Evolutionary conservation across 805 yeast species (phyloP), one percentile per base, ranked within the genome.

Genomic region (Martiniozyma abietophila): DNA sequence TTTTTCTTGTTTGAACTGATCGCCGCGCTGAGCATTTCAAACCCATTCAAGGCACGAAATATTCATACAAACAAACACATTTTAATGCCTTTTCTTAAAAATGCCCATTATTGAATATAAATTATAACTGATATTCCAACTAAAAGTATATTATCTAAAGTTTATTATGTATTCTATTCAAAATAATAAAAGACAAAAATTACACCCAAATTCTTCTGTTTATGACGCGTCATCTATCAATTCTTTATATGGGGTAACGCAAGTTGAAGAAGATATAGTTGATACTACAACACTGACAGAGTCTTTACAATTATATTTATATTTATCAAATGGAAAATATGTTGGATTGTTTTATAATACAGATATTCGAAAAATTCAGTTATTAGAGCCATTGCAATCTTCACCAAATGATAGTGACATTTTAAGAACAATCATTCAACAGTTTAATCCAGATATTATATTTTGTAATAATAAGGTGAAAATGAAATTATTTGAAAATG

Each of bases 401-500:
- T 23, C 41, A 8, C 22, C 15, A n/a, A 29, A 35, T 28, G 23
- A 28, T 23, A 8, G 9, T 11, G 14, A 18, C 8, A 14, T 36
- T 9, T 15, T 36, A 4, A 17, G 22, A 8, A 29, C 12, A 22
- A 8, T 20, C 4, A 4, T 24, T 5, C 4, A 10, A 4, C 36
- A 31, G 22, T 35, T 27, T 25, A 23, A 32, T 8, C 39, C 45
- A 4, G 39, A 39, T 7, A 17, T 29, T 4, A 4, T 43, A 7
- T 28, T 41, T 2, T 43, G 44, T 12, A 41, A 37, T 17, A 39
- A 25, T 12, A 37, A 29, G 25, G 31, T 27, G 1, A 29, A 35
- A n/a, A 15, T 27, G n/a, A 14, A 21, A 8, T 11, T 26, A 7
- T 15, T 11, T 9, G 2, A 20, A 2, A 15, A 19, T 27, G 17